Base-by-base conservation (phyloP, 192 early-diverging fungal genomes). In the Phycomyces blakesleeanus region DNA sequence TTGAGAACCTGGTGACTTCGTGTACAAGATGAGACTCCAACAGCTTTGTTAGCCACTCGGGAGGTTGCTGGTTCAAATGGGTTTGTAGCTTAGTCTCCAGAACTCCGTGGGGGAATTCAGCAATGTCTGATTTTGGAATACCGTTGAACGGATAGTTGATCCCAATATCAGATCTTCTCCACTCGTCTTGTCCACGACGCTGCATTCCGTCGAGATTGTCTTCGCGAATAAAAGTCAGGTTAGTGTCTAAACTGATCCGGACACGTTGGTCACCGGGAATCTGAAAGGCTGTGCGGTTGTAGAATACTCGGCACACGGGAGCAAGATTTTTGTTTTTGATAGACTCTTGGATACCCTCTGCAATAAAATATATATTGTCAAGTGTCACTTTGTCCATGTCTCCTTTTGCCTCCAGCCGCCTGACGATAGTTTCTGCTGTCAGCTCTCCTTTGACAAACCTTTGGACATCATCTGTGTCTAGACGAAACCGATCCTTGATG, bases 271-370 rank as follows among this genome's bases (percentile, higher is more conserved):
- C 91, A 37, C 88, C 91, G 0, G 93, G 91, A 26, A 95, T 70
- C 68, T 95, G 93, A 79, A 95, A 95, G 2, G 91, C 91, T 18
- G 91, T 93, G 55, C 93, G 87, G 70, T 95, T 93, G 78, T 93
- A 94, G 66, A 92, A 91, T 6, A 89, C 88, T 38, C 90, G 80
- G 54, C 92, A 74, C 18, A 85, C 74, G 41, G 92, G 91, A 39
- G 78, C 72, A 37, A 95, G 70, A 2, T 79, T 66, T 65, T 86
- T 87, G 10, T 81, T 58, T 6, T 57, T 47, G n/a, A 93, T 76
- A 54, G 78, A 80, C 0, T 64, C 20, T 51, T 83, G 82, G 40
- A 93, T 78, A 50, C 89, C 84, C n/a, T 57, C 60, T 0, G 87
- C 74, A 25, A 91, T 80, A 11, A 65, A 74, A 42, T 78, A 64